A percentile compares a stretch with the other conserved stretches of the same genome.
Evolutionary conservation across 345 rosid species (phyloP).

Genomic region (Rubroshorea leprosula): DNA sequence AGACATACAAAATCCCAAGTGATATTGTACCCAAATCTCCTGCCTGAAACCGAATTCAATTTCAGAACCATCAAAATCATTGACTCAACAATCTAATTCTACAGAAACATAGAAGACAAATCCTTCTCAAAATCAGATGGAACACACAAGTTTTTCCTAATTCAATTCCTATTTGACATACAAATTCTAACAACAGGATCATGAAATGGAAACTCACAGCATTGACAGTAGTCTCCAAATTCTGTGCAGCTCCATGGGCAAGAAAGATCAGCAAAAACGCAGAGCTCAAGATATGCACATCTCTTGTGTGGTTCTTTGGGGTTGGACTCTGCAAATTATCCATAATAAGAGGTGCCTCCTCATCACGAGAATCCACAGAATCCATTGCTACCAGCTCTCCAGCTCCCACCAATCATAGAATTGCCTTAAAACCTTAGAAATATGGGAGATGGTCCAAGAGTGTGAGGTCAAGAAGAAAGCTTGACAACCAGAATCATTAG

Average conservation of each 20-base stretch:
- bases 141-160: too few relatives aligned
- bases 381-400: slow-evolving; percentile 26
- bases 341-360: too few relatives aligned
- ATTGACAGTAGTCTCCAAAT: slow-evolving; percentile 78
- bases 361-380: not conserved
- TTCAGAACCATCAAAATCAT: slow-evolving; percentile 4
- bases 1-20: slow-evolving; percentile 75
- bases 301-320: too few relatives aligned
- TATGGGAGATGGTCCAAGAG: slow-evolving; percentile 21
- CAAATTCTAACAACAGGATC: not conserved
- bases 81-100: not conserved
- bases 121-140: too few relatives aligned
- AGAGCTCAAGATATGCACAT: too few relatives aligned
- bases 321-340: too few relatives aligned
- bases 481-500: slow-evolving; percentile 37
- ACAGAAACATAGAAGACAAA: not conserved
- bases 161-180: too few relatives aligned
- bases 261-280: slow-evolving; percentile 43
- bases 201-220: slow-evolving; percentile 37
- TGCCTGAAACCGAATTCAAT: slow-evolving; percentile 35
- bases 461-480: slow-evolving; percentile 28
- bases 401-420: too few relatives aligned
- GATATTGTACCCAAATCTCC: slow-evolving; percentile 75
- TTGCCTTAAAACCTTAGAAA: slow-evolving; percentile 13
- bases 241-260: slow-evolving; percentile 94